phyloP scores from a whole-genome alignment of 257 asterid genomes.

The Jaltomata sinuosa region DNA sequence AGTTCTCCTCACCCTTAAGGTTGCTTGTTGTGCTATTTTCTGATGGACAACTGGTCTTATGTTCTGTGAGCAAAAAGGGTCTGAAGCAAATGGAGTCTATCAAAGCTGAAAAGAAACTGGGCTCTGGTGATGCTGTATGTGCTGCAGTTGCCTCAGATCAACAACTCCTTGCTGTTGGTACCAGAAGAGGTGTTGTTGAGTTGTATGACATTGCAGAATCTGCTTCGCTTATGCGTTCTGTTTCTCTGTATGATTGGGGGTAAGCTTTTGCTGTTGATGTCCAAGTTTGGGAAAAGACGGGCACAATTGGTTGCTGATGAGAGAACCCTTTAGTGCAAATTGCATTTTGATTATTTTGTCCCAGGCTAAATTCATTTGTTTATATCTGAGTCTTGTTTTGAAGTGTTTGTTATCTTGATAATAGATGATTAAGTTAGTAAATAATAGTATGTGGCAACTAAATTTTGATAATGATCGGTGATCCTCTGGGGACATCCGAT shows the following conservation, averaged over 20 bases:
- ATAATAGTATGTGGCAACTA: not conserved
- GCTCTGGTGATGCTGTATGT: conserved; percentile 77
- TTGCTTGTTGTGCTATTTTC: conserved; percentile 67
- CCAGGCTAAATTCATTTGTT: not conserved
- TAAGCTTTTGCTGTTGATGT: conserved; percentile 29
- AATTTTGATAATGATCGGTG: not conserved
- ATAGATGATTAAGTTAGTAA: not conserved
- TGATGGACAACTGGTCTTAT: conserved; percentile 67
- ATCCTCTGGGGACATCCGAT: not conserved
- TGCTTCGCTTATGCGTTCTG: conserved; percentile 64
- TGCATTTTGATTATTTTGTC: conserved; percentile 9
- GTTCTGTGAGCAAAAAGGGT: conserved; percentile 91
- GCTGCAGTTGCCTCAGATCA: conserved; percentile 87
- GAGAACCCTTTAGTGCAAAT: conserved; percentile 1
- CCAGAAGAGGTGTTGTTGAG: conserved; percentile 75
- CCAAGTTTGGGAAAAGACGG: conserved; percentile 14
- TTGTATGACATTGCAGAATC: conserved; percentile 85
- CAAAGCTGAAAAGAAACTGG: conserved; percentile 59
- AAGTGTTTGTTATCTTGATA: not conserved
- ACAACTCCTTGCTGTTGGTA: conserved; percentile 96
- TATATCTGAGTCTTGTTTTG: not conserved
- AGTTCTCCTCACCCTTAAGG: conserved; percentile 52
- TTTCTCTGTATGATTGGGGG: conserved; percentile 98
- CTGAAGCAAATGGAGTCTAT: conserved; percentile 58
- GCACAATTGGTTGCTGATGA: conserved; percentile 6